phyloP scores from a whole-genome alignment of 208 protist species.

The Entamoeba moshkovskii region DNA sequence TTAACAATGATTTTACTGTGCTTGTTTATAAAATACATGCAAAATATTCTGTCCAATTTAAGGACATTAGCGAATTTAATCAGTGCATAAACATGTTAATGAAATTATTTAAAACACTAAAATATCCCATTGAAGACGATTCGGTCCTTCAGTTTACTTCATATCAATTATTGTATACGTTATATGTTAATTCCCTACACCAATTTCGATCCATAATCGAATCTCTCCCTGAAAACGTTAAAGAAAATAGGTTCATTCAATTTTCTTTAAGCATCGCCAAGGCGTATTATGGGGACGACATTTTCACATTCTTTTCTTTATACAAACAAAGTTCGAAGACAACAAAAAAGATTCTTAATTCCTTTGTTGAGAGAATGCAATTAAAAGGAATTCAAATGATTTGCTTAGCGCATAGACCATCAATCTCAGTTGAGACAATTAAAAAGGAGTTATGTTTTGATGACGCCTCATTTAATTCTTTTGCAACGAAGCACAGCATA shows the following conservation, averaged over 20 bases:
- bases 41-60: neutral
- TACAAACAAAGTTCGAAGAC: neutral
- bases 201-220: neutral
- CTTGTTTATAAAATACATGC: neutral
- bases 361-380: neutral
- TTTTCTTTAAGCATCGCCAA: neutral
- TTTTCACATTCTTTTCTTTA: neutral
- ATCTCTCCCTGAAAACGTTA: neutral
- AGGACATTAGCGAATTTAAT: neutral
- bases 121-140: neutral
- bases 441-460: too few species aligned
- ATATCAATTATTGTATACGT: neutral
- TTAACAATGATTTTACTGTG: neutral
- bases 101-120: neutral
- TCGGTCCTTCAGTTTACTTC: neutral
- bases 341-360: neutral
- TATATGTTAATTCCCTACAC: neutral
- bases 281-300: neutral
- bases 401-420: neutral
- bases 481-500: too few species aligned
- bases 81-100: neutral
- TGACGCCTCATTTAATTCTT: too few species aligned
- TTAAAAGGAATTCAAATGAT: neutral
- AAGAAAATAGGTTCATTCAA: neutral
- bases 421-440: neutral